Evolutionary conservation across 352 stramenopile species (phyloP).

Genomic region (Pythium folliculosum): DNA sequence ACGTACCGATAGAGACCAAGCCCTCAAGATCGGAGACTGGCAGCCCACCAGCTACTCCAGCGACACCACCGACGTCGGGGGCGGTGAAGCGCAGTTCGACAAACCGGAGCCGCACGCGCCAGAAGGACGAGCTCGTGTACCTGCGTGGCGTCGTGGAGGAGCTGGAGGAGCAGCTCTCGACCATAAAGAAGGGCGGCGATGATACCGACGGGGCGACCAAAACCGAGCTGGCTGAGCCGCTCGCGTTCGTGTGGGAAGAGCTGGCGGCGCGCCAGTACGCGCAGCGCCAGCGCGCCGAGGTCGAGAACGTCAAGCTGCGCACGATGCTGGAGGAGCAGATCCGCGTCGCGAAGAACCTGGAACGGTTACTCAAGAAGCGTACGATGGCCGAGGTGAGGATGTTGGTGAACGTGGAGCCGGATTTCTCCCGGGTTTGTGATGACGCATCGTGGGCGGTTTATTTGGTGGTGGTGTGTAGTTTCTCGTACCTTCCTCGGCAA

Average conservation of each 20-base stretch:
- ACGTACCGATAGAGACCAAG: not conserved
- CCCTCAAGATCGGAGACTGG: not conserved
- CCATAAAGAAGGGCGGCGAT: conserved; percentile 13
- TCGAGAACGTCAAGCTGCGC: conserved; percentile 28
- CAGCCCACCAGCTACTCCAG: not conserved
- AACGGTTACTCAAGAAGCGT: conserved; percentile 39
- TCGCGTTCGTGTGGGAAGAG: conserved; percentile 26
- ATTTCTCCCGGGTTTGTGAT: not conserved
- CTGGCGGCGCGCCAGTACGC: conserved; percentile 24
- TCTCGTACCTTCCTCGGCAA: conserved; percentile 7
- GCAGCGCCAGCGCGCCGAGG: conserved; percentile 30
- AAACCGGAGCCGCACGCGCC: conserved; percentile 23
- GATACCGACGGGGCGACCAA: conserved; percentile 2
- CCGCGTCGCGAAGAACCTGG: conserved; percentile 43
- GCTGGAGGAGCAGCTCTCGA: conserved; percentile 35
- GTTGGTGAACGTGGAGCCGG: not conserved
- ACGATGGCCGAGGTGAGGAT: conserved; percentile 19
- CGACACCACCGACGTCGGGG: not conserved
- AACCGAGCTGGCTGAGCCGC: conserved; percentile 8
- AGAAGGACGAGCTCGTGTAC: conserved; percentile 38
- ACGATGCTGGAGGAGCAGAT: conserved; percentile 47
- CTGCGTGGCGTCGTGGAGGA: conserved; percentile 39
- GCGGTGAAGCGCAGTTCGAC: not conserved
- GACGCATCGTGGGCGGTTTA: not conserved
- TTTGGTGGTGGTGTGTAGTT: conserved; percentile 1